These are phyloP conservation scores for Bruguiera gymnorhiza DNA, from an alignment of 345 rosid species.

Conservation along the genomic window DNA sequence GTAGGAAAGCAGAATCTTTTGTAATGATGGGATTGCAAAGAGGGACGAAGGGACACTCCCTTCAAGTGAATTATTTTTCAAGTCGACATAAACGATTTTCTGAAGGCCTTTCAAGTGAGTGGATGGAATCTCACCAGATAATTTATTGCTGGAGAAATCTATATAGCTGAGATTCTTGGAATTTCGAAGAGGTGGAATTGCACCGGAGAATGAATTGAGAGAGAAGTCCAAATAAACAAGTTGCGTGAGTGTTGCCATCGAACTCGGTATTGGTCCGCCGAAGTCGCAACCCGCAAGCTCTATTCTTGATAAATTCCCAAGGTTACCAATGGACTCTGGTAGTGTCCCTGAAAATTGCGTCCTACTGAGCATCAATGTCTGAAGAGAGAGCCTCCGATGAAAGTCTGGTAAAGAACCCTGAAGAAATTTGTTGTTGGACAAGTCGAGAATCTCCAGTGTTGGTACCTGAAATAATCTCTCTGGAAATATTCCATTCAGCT, in stretches of 20 bases:
- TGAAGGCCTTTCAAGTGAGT: too few species aligned
- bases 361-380: not conserved
- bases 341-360: constrained; percentile 27
- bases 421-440: constrained; percentile 13
- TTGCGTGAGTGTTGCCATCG: constrained; percentile 3
- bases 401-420: constrained; percentile 14
- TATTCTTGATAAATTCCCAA: constrained; percentile 13
- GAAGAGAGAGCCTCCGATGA: constrained; percentile 11
- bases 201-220: too few species aligned
- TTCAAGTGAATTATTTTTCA: too few species aligned
- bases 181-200: too few species aligned
- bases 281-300: constrained; percentile 11
- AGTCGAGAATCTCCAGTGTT: constrained; percentile 23
- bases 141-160: too few species aligned
- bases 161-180: too few species aligned
- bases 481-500: constrained; percentile 24
- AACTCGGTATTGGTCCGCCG: constrained; percentile 21
- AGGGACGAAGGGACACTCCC: too few species aligned
- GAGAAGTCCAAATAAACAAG: too few species aligned
- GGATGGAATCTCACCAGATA: too few species aligned
- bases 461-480: constrained; percentile 9
- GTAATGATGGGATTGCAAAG: too few species aligned
- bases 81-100: too few species aligned
- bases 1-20: too few species aligned
- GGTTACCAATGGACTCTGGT: constrained; percentile 29